Conservation (phyloP, 2,329 filamentous ascomycete species). For the Ophiosphaerella narmari region DNA sequence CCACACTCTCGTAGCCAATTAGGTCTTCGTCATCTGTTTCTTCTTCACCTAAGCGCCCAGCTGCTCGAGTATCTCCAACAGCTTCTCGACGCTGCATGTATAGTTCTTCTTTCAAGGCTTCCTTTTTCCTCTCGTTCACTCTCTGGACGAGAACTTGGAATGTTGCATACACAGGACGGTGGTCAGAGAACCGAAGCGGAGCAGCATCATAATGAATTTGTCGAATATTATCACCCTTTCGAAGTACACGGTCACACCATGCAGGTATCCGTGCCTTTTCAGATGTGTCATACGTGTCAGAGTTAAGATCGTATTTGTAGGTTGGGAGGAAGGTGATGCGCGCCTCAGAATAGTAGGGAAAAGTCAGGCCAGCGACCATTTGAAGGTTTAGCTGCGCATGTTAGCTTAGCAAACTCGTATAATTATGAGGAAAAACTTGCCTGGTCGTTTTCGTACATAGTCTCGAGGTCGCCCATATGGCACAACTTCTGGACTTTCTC, state of each 20-base stretch:
- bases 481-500: constrained; percentile 79
- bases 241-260: constrained; percentile 93
- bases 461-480: constrained; percentile 72
- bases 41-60: constrained; percentile 53
- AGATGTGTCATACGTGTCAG: constrained; percentile 88
- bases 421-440: constrained; percentile 47
- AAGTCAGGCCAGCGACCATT: constrained; percentile 90
- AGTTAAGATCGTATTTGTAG: constrained; percentile 92
- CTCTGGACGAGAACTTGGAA: constrained; percentile 85
- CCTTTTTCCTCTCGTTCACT: constrained; percentile 74
- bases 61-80: constrained; percentile 66
- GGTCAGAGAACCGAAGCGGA: constrained; percentile 86
- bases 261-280: constrained; percentile 95
- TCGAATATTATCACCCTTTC: constrained; percentile 80
- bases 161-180: constrained; percentile 89
- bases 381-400: constrained; percentile 77
- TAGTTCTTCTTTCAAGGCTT: constrained; percentile 72
- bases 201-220: constrained; percentile 84
- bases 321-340: constrained; percentile 88
- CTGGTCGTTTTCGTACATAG: constrained; percentile 90
- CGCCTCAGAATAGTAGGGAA: constrained; percentile 90
- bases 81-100: constrained; percentile 71
- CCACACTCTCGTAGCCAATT: constrained; percentile 79
- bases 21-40: constrained; percentile 79
- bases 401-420: constrained; percentile 27